Evolutionary conservation across 2,329 filamentous ascomycete species (phyloP).

Genomic region (Colletotrichum agaves): DNA sequence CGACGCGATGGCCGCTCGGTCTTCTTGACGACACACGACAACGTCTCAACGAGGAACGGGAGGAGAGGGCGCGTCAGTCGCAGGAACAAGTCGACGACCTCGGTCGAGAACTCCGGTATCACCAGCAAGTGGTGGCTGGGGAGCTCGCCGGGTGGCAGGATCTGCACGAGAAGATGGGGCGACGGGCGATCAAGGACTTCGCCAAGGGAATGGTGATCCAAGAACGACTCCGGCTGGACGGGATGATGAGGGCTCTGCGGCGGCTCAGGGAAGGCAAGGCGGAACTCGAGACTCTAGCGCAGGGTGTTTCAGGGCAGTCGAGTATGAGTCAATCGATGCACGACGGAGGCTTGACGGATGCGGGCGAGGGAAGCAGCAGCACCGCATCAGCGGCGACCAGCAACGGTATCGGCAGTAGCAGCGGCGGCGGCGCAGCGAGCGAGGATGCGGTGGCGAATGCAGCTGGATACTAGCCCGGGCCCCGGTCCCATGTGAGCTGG

Average conservation of each 20-base stretch:
- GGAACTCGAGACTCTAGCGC: slow-evolving; percentile 27
- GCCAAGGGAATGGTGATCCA: slow-evolving; percentile 81
- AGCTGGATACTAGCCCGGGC: slow-evolving; percentile 17
- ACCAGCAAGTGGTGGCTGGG: slow-evolving; percentile 90
- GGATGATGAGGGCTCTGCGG: slow-evolving; percentile 82
- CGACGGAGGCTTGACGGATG: slow-evolving; percentile 23
- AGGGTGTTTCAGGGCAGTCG: slow-evolving; percentile 31
- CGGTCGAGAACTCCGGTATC: slow-evolving; percentile 87
- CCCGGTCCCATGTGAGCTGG: slow-evolving; percentile 6
- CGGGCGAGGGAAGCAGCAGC: slow-evolving; percentile 32
- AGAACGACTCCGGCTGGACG: slow-evolving; percentile 82
- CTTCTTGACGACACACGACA: slow-evolving; percentile 89
- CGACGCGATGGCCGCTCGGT: slow-evolving; percentile 82
- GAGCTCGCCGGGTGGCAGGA: slow-evolving; percentile 97
- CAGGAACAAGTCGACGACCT: slow-evolving; percentile 77
- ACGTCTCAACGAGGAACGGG: slow-evolving; percentile 83
- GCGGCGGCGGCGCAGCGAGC: slow-evolving; percentile 6
- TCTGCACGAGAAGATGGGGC: slow-evolving; percentile 81
- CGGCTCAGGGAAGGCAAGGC: slow-evolving; percentile 56
- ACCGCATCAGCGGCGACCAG: not conserved
- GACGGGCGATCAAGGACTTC: slow-evolving; percentile 78
- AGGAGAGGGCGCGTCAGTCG: slow-evolving; percentile 78
- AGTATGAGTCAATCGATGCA: slow-evolving; percentile 34
- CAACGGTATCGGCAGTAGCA: not conserved
- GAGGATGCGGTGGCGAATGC: slow-evolving; percentile 31